Base-by-base conservation (phyloP, 306 rosid species). In the Mucuna pruriens region DNA sequence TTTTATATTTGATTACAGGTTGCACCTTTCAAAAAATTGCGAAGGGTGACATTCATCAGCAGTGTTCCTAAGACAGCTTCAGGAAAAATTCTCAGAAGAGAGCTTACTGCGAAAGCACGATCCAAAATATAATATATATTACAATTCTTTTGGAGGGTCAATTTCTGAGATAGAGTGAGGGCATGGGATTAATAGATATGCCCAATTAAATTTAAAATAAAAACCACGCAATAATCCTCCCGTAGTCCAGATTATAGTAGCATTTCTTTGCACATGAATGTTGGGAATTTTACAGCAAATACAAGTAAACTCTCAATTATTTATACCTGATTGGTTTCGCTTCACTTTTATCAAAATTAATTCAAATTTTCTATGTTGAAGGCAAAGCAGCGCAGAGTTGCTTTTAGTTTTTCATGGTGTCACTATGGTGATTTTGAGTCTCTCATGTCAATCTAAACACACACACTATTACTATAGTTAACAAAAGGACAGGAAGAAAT, bases 81-180 rank as follows among this genome's bases (percentile, higher is more conserved):
- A 1, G 98, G 97, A 34, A 92, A 94, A 81, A 90, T 92, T 62
- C 92, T 94, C 36, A 83, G 98, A 84, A 85, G 92, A 86, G 91
- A 88, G 68, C 91, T 92, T 60, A 89, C 88, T 51, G 84, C 85
- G 64, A 94, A 90, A 87, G 92, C 84, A n/a, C 76, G 94, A 65
- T 82, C 98, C 74, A 89, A 89, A 82, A 78, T 90, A 38, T 94
- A 78, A 87, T 65, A 57, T 19, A 42, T 29, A 29, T 3, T 26
- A 9, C 42, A 49, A 17, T 4, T 17, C 13, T 2, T 63, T 64
- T 71, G 11, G 68, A 10, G 22, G 25, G 3, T 45, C 36, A 31
- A 22, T 16, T 49, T 36, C 42, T 34, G 26, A 7, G 38, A 49
- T 31, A 22, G 22, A 69, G 26, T 44, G 23, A 39, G 33, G 31